Conservation (phyloP, 192 early-diverging fungal species). For the Martensiomyces pterosporus region DNA sequence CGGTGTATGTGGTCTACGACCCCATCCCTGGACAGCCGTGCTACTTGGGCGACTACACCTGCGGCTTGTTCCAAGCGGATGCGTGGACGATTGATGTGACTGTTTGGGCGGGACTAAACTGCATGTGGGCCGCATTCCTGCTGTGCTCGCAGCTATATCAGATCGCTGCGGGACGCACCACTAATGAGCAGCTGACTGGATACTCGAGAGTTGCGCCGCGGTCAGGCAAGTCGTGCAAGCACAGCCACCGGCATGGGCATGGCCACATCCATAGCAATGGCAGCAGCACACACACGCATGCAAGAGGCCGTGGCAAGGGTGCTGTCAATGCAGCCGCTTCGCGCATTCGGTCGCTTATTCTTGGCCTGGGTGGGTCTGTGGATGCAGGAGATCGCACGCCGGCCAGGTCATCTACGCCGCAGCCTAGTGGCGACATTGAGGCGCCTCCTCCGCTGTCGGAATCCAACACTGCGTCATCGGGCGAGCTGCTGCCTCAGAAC, state of each 20-base stretch:
- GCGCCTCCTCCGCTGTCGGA: slow-evolving; percentile 33
- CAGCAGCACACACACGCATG: slow-evolving; percentile 5
- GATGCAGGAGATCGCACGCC: slow-evolving; percentile 15
- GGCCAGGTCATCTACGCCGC: slow-evolving; percentile 7
- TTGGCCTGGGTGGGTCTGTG: slow-evolving; percentile 31
- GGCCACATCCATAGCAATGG: slow-evolving; percentile 18
- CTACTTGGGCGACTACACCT: slow-evolving; percentile 56
- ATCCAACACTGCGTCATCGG: slow-evolving; percentile 20
- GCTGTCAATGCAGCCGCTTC: slow-evolving; percentile 15
- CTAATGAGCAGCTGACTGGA: slow-evolving; percentile 86
- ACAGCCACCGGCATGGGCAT: slow-evolving; percentile 22
- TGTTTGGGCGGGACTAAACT: slow-evolving; percentile 73
- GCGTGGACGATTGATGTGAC: slow-evolving; percentile 64
- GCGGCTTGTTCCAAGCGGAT: slow-evolving; percentile 73
- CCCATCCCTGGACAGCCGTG: slow-evolving; percentile 55
- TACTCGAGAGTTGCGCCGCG: slow-evolving; percentile 46
- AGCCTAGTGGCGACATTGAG: slow-evolving; percentile 36
- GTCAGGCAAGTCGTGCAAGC: slow-evolving; percentile 5
- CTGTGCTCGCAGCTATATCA: slow-evolving; percentile 73
- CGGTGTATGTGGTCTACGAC: slow-evolving; percentile 50
- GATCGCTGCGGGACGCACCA: slow-evolving; percentile 73
- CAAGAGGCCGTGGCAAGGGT: slow-evolving; percentile 3
- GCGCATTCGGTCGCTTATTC: slow-evolving; percentile 18
- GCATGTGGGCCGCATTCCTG: slow-evolving; percentile 78
- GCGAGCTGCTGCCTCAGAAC: slow-evolving; percentile 30